Evolutionary conservation across 495 filamentous ascomycete genomes (phyloP).

Genomic region (Lindgomyces ingoldianus): DNA sequence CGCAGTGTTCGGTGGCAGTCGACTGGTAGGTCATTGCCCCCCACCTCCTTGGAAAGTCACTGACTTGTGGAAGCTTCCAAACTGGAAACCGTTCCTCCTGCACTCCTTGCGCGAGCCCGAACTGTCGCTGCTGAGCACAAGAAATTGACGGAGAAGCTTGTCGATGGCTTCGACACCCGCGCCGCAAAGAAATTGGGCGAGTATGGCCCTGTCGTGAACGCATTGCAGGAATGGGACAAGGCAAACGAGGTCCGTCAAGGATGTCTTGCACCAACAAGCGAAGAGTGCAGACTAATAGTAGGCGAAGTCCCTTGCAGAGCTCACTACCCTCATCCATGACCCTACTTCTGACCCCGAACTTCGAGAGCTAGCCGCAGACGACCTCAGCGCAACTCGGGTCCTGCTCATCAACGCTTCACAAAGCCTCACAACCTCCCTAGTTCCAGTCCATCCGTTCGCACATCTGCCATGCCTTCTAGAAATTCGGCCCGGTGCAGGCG

Average conservation of each 20-base stretch:
- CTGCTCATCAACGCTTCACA: conserved; percentile 60
- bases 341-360: conserved; percentile 63
- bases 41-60: background rate
- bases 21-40: conserved; percentile 20
- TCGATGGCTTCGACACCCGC: conserved; percentile 67
- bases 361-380: conserved; percentile 70
- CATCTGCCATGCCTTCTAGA: conserved; percentile 88
- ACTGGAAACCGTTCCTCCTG: conserved; percentile 52
- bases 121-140: conserved; percentile 67
- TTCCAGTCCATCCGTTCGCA: conserved; percentile 91
- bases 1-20: conserved; percentile 31
- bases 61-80: background rate
- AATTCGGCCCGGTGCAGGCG: conserved; percentile 90
- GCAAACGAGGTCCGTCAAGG: conserved; percentile 51
- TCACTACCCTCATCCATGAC: conserved; percentile 60
- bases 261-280: too few relatives aligned
- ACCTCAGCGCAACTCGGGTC: conserved; percentile 65
- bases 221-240: conserved; percentile 69
- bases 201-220: conserved; percentile 64
- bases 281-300: too few relatives aligned
- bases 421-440: conserved; percentile 69
- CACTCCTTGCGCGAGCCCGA: conserved; percentile 65
- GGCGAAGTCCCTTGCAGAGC: conserved; percentile 56
- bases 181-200: conserved; percentile 78
- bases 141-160: conserved; percentile 57